phyloP scores from a whole-genome alignment of 2,329 filamentous ascomycete species.

The Trichophyton equinum region DNA sequence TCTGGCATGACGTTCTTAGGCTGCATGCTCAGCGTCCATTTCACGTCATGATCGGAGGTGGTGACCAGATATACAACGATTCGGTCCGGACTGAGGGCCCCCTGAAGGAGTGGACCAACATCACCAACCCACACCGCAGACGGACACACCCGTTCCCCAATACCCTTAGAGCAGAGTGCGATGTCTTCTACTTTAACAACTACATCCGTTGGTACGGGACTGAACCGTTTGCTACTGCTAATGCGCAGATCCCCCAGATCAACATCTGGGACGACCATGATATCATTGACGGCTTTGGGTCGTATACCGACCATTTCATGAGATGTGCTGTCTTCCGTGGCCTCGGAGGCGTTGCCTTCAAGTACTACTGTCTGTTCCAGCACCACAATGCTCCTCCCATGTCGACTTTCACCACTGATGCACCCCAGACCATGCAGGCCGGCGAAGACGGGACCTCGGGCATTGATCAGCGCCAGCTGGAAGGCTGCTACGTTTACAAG shows the following conservation, averaged over 20 bases:
- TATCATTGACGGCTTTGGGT: conserved; percentile 56
- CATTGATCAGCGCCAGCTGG: conserved; percentile 56
- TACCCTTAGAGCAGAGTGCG: conserved; percentile 45
- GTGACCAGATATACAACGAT: conserved; percentile 70
- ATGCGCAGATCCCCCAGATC: conserved; percentile 50
- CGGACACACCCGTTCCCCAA: conserved; percentile 54
- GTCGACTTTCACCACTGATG: conserved; percentile 74
- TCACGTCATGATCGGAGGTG: conserved; percentile 70
- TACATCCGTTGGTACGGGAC: conserved; percentile 58
- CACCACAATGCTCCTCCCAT: conserved; percentile 71
- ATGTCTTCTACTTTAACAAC: conserved; percentile 51
- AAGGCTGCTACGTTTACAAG: conserved; percentile 59
- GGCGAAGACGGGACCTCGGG: conserved; percentile 38
- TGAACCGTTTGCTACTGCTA: conserved; percentile 47
- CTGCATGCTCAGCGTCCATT: conserved; percentile 48
- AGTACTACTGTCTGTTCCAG: conserved; percentile 55
- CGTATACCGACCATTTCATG: conserved; percentile 57
- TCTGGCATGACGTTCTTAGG: conserved; percentile 54
- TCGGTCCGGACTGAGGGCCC: conserved; percentile 77
- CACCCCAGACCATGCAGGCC: conserved; percentile 41
- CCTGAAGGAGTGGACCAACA: conserved; percentile 52
- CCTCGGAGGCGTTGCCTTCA: conserved; percentile 47
- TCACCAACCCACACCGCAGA: conserved; percentile 48
- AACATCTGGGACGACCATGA: conserved; percentile 57
- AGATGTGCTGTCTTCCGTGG: conserved; percentile 51